A percentile compares a stretch with the other conserved stretches of the same genome.
phyloP scores from a whole-genome alignment of 306 rosid species.

The Carpinus viminea region DNA sequence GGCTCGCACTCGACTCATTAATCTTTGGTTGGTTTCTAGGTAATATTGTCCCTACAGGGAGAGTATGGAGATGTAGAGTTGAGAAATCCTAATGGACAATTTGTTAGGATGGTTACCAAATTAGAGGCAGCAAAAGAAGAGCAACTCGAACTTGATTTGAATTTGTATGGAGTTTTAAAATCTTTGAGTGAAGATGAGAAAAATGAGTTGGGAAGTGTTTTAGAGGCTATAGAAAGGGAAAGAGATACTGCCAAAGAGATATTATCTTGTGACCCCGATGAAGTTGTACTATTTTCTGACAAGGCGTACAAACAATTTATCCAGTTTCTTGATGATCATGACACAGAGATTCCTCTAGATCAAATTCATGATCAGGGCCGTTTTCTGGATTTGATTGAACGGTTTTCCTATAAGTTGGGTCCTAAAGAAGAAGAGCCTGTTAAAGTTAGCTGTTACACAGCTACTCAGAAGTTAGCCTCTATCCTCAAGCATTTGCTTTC shows the following conservation, averaged over 20 bases:
- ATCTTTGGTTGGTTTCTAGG: background rate
- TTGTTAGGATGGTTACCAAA: background rate
- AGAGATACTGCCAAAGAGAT: background rate
- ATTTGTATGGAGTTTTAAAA: background rate
- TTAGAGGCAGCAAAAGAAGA: background rate
- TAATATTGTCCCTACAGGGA: background rate
- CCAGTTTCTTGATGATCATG: background rate
- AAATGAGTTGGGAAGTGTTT: background rate
- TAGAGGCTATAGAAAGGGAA: background rate
- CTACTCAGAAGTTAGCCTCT: background rate
- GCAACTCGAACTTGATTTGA: background rate
- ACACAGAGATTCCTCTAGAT: background rate
- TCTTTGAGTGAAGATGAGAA: background rate
- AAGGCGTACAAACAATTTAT: background rate
- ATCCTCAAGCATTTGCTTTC: background rate
- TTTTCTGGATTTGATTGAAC: too few relatives aligned
- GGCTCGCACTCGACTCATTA: background rate
- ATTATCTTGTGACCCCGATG: background rate
- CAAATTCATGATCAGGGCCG: background rate
- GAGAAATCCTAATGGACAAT: background rate
- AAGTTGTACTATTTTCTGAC: background rate
- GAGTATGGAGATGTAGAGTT: background rate
- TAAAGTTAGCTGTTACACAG: background rate
- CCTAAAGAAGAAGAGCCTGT: background rate
- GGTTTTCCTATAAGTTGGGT: background rate